These are phyloP conservation scores for Panicum hallii DNA, from an alignment of 202 grass and related monocot species.

Conservation along the genomic window DNA sequence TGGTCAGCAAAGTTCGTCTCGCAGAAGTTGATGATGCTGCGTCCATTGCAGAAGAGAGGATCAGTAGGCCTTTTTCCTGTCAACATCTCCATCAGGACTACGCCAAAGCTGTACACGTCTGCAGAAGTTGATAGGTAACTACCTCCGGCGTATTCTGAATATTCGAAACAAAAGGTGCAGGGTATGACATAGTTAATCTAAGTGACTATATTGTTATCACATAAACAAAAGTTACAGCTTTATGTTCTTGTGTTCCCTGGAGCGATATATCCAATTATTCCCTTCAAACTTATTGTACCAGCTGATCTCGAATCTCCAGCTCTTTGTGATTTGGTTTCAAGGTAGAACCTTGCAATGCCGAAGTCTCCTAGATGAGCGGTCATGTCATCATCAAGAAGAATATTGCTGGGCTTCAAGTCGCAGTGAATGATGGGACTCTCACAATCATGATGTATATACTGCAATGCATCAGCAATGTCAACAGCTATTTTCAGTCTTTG, in stretches of 20 bases:
- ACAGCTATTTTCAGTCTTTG: not conserved
- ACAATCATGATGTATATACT: slow-evolving; percentile 7
- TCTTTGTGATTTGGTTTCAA: not conserved
- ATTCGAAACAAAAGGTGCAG: not conserved
- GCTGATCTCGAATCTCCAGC: not conserved
- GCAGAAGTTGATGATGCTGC: slow-evolving; percentile 26
- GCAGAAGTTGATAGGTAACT: not conserved
- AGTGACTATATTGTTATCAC: not conserved
- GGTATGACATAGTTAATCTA: not conserved
- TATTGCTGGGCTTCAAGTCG: slow-evolving; percentile 8
- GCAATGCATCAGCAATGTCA: not conserved
- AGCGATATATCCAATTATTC: slow-evolving; percentile 60
- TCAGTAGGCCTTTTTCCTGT: slow-evolving; percentile 37
- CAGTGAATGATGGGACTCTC: not conserved
- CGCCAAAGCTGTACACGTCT: slow-evolving; percentile 39
- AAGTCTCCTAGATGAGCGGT: not conserved
- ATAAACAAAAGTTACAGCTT: not conserved
- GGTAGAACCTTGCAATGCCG: slow-evolving; percentile 14
- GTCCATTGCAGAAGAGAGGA: slow-evolving; percentile 34
- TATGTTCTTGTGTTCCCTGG: slow-evolving; percentile 38
- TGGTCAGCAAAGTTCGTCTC: not conserved
- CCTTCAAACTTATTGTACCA: slow-evolving; percentile 37
- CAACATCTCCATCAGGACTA: slow-evolving; percentile 26
- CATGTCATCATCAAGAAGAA: not conserved
- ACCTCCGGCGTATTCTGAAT: slow-evolving; percentile 26